Evolutionary conservation across 192 early-diverging fungal species (phyloP), one percentile per base, ranked within the genome.

Genomic region (Dimargaris cristalligena): DNA sequence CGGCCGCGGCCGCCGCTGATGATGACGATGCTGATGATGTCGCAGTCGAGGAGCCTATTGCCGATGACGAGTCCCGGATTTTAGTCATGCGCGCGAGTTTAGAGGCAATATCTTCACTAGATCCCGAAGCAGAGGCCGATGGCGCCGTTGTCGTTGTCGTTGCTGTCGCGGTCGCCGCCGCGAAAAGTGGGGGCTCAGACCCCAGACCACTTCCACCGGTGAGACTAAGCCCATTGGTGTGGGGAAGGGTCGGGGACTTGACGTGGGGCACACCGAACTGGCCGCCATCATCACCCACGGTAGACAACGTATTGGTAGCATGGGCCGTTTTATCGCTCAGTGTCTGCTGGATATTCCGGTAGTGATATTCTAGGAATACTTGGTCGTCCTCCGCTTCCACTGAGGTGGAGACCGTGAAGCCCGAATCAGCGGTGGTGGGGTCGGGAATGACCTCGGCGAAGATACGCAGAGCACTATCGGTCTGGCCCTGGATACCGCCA

Each of bases 321-420:
- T 64, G 44, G 54, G 67, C 30, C 11, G 73, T 71, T 29, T 72
- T 72, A 44, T 86, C 77, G 34, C 74, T 63, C 3, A 78, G 72
- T 32, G 73, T 71, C 60, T 83, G 67, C 47, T 76, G 79, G 52
- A 90, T 74, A 11, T 82, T 80, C 16, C 82, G 85, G 51, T 78
- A 78, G 65, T 88, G 85, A 11, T 81, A 71, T 54, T 89, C 84
- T 49, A 92, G 73, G 73, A 97, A 97, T 1, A 70, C 69, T 68
- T 97, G 90, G 62, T 97, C 90, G 55, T 89, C 83, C 67, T 94
- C 91, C 14, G 89, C 85, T 0, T 68, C 66, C 14, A 90, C 79
- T n/a, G 76, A 62, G 33, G 76, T 69, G 61, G 83, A 80, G 61
- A 80, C 75, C 23, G 78, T 62, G 2, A 73, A 70, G 8, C 81